Conservation (phyloP, 2,329 filamentous ascomycete species). For the Penicillium capsulatum region DNA sequence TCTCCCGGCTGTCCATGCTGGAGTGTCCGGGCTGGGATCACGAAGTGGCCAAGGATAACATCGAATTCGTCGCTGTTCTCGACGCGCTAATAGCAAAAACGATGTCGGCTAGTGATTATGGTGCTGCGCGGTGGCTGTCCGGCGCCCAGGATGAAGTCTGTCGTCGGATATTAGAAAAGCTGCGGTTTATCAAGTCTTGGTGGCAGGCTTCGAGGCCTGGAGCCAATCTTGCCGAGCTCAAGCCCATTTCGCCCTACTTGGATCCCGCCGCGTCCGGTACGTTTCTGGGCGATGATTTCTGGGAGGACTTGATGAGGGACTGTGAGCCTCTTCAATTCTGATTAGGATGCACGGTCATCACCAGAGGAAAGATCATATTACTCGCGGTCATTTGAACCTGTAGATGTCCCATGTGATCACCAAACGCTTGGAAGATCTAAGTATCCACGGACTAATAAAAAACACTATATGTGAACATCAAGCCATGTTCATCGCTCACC, state of each 20-base stretch:
- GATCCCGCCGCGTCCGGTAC: neutral
- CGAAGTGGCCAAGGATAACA: neutral
- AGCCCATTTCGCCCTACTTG: too few species aligned
- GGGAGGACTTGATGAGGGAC: constrained; percentile 2
- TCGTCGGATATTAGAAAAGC: neutral
- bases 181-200: constrained; percentile 1
- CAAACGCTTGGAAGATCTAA: too few species aligned
- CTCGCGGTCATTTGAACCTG: too few species aligned
- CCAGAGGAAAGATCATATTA: too few species aligned
- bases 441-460: too few species aligned
- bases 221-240: too few species aligned
- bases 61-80: neutral
- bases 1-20: neutral
- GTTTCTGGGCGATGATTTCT: constrained; percentile 1
- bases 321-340: constrained; percentile 2
- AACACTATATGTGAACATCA: too few species aligned
- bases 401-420: too few species aligned
- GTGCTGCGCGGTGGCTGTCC: neutral
- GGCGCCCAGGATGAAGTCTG: neutral
- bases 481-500: too few species aligned
- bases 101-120: neutral
- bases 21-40: constrained; percentile 2
- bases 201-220: too few species aligned
- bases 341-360: too few species aligned
- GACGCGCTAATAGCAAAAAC: neutral